Percentiles rank a stretch among this genome's conserved stretches.
Evolutionary conservation across 192 early-diverging fungal species (phyloP).

Genomic region (Pilobolus umbonatus): DNA sequence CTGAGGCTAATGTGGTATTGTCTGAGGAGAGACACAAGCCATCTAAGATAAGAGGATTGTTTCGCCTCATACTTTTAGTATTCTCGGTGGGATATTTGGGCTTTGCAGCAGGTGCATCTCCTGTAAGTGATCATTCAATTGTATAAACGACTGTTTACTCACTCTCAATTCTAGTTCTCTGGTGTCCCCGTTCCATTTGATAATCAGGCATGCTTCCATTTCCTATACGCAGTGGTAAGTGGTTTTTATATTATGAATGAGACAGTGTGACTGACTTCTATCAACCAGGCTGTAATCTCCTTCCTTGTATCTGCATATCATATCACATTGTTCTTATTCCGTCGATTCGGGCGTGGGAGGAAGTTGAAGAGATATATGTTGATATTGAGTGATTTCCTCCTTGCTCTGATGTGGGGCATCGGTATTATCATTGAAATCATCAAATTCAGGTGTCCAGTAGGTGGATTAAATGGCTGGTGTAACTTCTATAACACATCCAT

Average conservation of each 20-base stretch:
- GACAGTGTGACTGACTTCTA: neutral
- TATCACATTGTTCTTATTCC: constrained; percentile 13
- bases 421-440: constrained; percentile 26
- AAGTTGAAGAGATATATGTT: constrained; percentile 32
- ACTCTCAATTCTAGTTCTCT: constrained; percentile 12
- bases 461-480: constrained; percentile 31
- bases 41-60: constrained; percentile 14
- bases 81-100: constrained; percentile 27
- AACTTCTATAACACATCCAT: constrained; percentile 39
- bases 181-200: constrained; percentile 20
- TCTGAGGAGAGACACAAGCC: constrained; percentile 2
- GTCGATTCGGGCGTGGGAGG: constrained; percentile 12
- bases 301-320: constrained; percentile 19
- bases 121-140: constrained; percentile 16
- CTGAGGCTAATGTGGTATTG: constrained; percentile 6
- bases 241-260: neutral
- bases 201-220: constrained; percentile 29
- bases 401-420: constrained; percentile 34
- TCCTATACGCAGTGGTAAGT: constrained; percentile 29
- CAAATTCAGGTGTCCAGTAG: constrained; percentile 21
- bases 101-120: constrained; percentile 35
- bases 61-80: constrained; percentile 31
- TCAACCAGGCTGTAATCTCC: constrained; percentile 14
- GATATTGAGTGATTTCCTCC: constrained; percentile 21
- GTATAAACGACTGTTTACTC: neutral